Evolutionary conservation across 805 yeast genomes (phyloP).

Genomic region (Cyberlindnera petersonii): DNA sequence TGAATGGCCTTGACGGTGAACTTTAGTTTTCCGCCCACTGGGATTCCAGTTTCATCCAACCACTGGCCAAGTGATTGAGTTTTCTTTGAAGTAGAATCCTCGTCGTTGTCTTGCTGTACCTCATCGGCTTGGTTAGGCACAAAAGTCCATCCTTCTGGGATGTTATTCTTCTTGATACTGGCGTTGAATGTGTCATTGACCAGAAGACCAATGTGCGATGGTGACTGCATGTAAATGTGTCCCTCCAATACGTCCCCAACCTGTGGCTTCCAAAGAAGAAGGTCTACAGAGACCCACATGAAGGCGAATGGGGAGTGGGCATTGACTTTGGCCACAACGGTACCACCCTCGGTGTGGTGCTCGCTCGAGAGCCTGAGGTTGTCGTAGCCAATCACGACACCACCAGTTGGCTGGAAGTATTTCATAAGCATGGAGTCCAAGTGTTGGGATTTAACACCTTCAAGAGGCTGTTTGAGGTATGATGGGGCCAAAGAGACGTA

Average conservation of each 20-base stretch:
- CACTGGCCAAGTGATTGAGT: slow-evolving; percentile 64
- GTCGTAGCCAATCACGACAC: slow-evolving; percentile 79
- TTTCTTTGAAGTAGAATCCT: slow-evolving; percentile 21
- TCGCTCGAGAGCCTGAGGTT: slow-evolving; percentile 52
- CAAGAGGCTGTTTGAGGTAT: slow-evolving; percentile 60
- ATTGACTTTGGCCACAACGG: slow-evolving; percentile 55
- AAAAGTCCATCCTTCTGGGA: slow-evolving; percentile 86
- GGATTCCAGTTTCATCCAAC: slow-evolving; percentile 70
- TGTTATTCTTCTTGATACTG: slow-evolving; percentile 75
- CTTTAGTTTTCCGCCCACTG: slow-evolving; percentile 76
- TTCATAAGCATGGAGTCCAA: slow-evolving; percentile 87
- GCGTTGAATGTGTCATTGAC: slow-evolving; percentile 95
- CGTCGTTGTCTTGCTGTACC: slow-evolving; percentile 23
- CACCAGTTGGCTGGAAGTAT: slow-evolving; percentile 65
- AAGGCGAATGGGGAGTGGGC: slow-evolving; percentile 84
- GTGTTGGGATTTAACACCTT: slow-evolving; percentile 84
- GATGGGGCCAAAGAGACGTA: slow-evolving; percentile 89
- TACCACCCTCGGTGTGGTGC: slow-evolving; percentile 37
- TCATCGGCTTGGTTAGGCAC: slow-evolving; percentile 76
- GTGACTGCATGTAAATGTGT: slow-evolving; percentile 84
- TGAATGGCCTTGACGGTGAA: slow-evolving; percentile 72
- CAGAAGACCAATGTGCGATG: slow-evolving; percentile 88
- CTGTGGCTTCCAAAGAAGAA: slow-evolving; percentile 86
- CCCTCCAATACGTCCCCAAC: slow-evolving; percentile 89
- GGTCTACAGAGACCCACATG: slow-evolving; percentile 79